Percentiles rank a stretch among this genome's conserved stretches.
Evolutionary conservation across 176 grass and related monocot genomes (phyloP).

Genomic region (Avena insularis): DNA sequence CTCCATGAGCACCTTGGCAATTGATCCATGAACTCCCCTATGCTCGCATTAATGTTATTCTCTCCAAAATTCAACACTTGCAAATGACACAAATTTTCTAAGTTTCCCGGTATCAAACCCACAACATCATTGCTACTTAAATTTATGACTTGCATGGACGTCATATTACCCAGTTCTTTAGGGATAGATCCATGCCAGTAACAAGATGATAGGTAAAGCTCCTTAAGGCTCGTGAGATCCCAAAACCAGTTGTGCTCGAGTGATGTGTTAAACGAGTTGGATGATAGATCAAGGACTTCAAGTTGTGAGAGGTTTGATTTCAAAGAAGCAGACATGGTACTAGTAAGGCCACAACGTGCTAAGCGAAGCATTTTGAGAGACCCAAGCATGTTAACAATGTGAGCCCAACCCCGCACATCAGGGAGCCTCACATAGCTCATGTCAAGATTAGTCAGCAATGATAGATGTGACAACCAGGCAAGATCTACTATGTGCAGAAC

Average conservation of each 20-base stretch:
- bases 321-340: too few relatives aligned
- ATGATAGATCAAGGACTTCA: neutral
- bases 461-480: too few relatives aligned
- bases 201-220: fast-evolving
- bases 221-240: neutral
- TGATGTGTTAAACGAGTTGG: fast-evolving
- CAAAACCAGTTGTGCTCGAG: neutral
- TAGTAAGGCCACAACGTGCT: too few relatives aligned
- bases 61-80: fast-evolving
- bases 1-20: neutral
- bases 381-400: too few relatives aligned
- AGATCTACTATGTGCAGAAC: too few relatives aligned
- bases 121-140: fast-evolving
- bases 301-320: too few relatives aligned
- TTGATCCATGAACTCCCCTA: neutral
- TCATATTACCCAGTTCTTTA: neutral
- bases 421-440: too few relatives aligned
- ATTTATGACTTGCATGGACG: neutral
- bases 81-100: neutral
- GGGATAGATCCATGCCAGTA: neutral
- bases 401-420: too few relatives aligned
- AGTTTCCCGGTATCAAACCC: neutral
- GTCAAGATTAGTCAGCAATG: too few relatives aligned
- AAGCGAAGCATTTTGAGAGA: too few relatives aligned
- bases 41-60: neutral